Evolutionary conservation across 108 stramenopile genomes (phyloP), one percentile per base, ranked within the genome.

Genomic region (Stephanodiscus triporus): DNA sequence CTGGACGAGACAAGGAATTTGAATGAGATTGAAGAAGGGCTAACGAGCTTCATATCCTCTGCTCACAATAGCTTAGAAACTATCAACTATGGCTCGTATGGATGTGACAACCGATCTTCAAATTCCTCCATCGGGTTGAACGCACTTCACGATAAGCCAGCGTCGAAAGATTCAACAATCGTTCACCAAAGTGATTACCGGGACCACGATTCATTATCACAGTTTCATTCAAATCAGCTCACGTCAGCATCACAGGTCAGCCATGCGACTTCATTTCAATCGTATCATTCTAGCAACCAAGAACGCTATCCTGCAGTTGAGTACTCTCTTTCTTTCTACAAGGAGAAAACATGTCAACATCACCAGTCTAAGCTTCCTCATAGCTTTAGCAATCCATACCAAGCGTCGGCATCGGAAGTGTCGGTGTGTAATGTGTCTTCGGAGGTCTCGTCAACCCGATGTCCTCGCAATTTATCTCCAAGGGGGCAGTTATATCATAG

Each of bases 131-230:
- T 37, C 43, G 37, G 56, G 57, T 20, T 61, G 32, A 61, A 61
- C 37, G 17, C 60, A 22, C 17, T 27, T 54, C 26, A 54, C 16
- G 26, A 26, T 9, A 22, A 54, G 53, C 23, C 23, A 24, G 16
- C 20, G 23, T 14, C 53, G 26, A 24, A 29, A 60, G 19, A 68
- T 11, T 17, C 59, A 20, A 45, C 59, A 23, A n/a, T 58, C 24
- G 22, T 1, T 19, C 40, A 61, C 4, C 54, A 59, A 14, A 56
- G 43, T 22, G 69, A 77, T 70, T 65, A 70, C 66, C 64, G 68
- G 76, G 76, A 70, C 34, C 60, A 16, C 64, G 68, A n/a, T n/a
- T n/a, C n/a, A n/a, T n/a, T n/a, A n/a, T n/a, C n/a, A n/a, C n/a
- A n/a, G n/a, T n/a, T n/a, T n/a, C n/a, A n/a, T n/a, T n/a, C n/a